These are phyloP conservation scores for Pichia kudriavzevii DNA, from an alignment of 1,139 yeast genomes.

Conservation along the genomic window DNA sequence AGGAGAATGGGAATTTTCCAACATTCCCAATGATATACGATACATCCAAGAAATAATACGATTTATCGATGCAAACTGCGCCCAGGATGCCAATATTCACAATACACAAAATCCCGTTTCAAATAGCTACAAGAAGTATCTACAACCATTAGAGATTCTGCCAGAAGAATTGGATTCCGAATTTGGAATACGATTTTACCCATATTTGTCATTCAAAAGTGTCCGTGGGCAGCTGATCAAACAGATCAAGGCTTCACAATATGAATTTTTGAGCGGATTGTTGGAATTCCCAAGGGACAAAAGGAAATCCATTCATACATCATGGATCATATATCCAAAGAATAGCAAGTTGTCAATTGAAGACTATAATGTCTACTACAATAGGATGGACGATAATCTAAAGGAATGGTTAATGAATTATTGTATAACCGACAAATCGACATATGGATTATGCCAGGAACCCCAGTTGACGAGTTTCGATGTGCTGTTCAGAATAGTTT, in stretches of 20 bases:
- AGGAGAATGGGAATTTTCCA: constrained; percentile 12
- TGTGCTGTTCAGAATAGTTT: constrained; percentile 2
- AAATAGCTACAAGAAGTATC: constrained; percentile 3
- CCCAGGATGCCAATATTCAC: not conserved
- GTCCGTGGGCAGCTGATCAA: constrained; percentile 8
- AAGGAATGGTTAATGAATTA: constrained; percentile 12
- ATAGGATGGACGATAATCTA: constrained; percentile 9
- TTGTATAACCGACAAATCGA: constrained; percentile 4
- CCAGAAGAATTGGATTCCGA: constrained; percentile 7
- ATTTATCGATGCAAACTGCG: constrained; percentile 9
- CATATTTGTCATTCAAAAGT: constrained; percentile 7
- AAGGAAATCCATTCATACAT: constrained; percentile 1
- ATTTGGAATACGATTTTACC: constrained; percentile 9
- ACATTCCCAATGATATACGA: constrained; percentile 7
- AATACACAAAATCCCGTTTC: not conserved
- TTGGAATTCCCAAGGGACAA: not conserved
- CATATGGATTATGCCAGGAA: not conserved
- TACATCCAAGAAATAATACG: constrained; percentile 8
- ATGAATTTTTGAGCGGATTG: constrained; percentile 3
- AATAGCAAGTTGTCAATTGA: not conserved
- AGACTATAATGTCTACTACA: constrained; percentile 11
- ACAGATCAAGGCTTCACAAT: constrained; percentile 3
- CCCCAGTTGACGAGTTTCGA: constrained; percentile 3
- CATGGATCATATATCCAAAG: constrained; percentile 9
- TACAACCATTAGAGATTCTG: constrained; percentile 8